Evolutionary conservation across 2,329 filamentous ascomycete species (phyloP).

Genomic region (Knoxdaviesia capensis): DNA sequence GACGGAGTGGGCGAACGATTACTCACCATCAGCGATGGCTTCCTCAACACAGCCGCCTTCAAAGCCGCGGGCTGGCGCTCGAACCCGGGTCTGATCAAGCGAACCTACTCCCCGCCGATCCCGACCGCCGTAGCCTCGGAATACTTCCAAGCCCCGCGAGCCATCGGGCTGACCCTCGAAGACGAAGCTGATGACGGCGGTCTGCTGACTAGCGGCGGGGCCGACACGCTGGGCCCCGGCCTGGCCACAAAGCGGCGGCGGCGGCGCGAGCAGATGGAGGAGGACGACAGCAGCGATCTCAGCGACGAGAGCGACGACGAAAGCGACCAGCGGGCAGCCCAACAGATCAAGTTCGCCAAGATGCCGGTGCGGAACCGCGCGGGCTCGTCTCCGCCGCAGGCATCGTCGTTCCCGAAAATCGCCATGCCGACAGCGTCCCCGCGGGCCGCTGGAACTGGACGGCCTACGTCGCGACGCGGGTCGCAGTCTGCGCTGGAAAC

Average conservation of each 20-base stretch:
- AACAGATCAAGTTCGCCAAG: constrained; percentile 90
- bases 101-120: constrained; percentile 71
- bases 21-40: constrained; percentile 60
- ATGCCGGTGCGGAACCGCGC: constrained; percentile 77
- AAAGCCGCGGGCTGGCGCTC: constrained; percentile 65
- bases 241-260: constrained; percentile 46
- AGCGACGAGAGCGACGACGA: constrained; percentile 75
- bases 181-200: constrained; percentile 55
- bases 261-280: constrained; percentile 55
- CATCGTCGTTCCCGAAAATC: constrained; percentile 31
- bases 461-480: constrained; percentile 31
- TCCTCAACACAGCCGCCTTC: constrained; percentile 64
- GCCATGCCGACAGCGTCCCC: constrained; percentile 28
- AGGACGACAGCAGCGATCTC: constrained; percentile 70
- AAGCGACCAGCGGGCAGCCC: constrained; percentile 49
- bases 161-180: constrained; percentile 41
- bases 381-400: constrained; percentile 70
- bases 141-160: constrained; percentile 58
- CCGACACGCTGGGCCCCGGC: constrained; percentile 48
- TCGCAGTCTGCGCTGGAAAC: constrained; percentile 53
- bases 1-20: constrained; percentile 73
- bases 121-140: constrained; percentile 65
- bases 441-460: constrained; percentile 13
- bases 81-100: constrained; percentile 56
- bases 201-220: constrained; percentile 47